Base-by-base conservation (phyloP, 2,329 filamentous ascomycete genomes). In the Hymenoscyphus occultus region DNA sequence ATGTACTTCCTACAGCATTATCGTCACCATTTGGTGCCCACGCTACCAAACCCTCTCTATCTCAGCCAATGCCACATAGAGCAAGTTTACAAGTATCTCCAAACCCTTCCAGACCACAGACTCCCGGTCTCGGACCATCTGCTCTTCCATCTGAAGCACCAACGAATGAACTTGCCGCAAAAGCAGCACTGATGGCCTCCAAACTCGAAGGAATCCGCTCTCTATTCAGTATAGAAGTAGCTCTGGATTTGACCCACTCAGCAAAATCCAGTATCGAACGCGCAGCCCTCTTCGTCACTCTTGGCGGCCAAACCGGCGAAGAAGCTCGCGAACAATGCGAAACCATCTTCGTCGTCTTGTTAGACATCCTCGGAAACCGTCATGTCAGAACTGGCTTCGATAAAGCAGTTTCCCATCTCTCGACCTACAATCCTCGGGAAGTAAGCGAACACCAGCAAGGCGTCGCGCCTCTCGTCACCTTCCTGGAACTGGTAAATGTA, bases 131-230 rank as follows among this genome's bases (percentile, higher is more conserved):
- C 16, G 72, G 76, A 10, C 65, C 79, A 10, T 68, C 70, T 7
- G 71, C 70, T 48, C 80, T 83, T 14, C 88, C 78, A 39, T 78
- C 80, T 1, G 89, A 93, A 76, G 90, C 89, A 2, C 94, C 94
- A 0, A 96, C 90, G 0, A 91, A 93, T 64, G 95, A 99, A 77
- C 84, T 99, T 39, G 93, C 94, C 42, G 95, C 95, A 58, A 99
- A 99, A 79, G 92, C 94, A n/a, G 94, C 95, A 0, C 89, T 99
- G 61, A 97, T 99, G 92, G 93, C 94, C 64, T 93, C 92, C 10
- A 89, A 93, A 68, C 83, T 99, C 16, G 95, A 98, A 79, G 94
- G 94, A 54, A 99, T 99, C 77, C 91, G 91, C 72, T 93, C 92
- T 16, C 83, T 99, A 16, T 98, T 98, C 79, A 97, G 93, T 77